These are phyloP conservation scores for Backusella circina DNA, from an alignment of 192 early-diverging fungal species.

Conservation along the genomic window DNA sequence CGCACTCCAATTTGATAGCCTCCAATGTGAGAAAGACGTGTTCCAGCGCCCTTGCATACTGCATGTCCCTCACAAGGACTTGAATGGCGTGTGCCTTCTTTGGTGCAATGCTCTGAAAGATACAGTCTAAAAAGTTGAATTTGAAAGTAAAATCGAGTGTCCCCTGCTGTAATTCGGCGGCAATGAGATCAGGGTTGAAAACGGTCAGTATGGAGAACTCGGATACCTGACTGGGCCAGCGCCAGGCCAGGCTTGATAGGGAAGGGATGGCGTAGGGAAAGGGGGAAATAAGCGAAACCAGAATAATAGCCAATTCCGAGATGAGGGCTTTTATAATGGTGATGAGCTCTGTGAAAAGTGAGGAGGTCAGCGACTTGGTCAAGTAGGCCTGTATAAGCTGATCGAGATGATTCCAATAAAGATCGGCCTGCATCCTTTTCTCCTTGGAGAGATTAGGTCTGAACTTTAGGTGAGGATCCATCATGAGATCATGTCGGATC, in stretches of 20 bases:
- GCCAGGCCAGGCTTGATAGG: neutral
- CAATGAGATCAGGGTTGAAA: slow-evolving; percentile 53
- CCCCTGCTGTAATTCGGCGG: slow-evolving; percentile 63
- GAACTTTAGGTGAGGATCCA: slow-evolving; percentile 88
- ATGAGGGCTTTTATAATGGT: slow-evolving; percentile 72
- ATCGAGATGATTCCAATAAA: slow-evolving; percentile 73
- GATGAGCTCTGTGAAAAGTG: slow-evolving; percentile 39
- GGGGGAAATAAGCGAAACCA: neutral
- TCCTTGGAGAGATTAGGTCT: slow-evolving; percentile 75
- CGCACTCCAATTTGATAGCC: slow-evolving; percentile 42
- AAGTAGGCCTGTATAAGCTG: slow-evolving; percentile 41
- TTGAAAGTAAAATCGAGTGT: slow-evolving; percentile 54
- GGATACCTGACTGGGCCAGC: slow-evolving; percentile 35
- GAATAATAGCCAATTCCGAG: slow-evolving; percentile 62
- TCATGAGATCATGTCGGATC: slow-evolving; percentile 84
- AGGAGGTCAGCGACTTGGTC: neutral
- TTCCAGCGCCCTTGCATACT: slow-evolving; percentile 57
- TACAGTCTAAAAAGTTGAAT: neutral
- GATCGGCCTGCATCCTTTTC: slow-evolving; percentile 53
- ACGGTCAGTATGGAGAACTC: slow-evolving; percentile 35
- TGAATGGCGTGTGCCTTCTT: neutral
- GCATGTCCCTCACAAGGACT: slow-evolving; percentile 9
- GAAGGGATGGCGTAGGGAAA: neutral
- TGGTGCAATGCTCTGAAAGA: neutral
- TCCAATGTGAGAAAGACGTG: slow-evolving; percentile 75